Conservation (phyloP, 1,284 basidiomycete species). For the Limonomyces culmigenus region DNA sequence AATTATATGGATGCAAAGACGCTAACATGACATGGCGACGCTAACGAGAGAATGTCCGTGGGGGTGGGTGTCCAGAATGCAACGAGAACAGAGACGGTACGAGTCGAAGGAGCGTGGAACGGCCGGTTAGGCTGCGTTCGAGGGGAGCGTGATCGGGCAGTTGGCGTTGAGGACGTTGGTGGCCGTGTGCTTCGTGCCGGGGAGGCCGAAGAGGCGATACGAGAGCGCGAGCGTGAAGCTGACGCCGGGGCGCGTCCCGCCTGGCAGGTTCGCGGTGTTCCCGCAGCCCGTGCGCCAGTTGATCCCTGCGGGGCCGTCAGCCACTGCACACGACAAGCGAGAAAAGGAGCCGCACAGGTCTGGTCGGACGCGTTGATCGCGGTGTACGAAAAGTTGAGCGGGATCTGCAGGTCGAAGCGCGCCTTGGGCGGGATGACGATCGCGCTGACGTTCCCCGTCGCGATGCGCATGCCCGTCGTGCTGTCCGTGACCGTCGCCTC, state of each 20-base stretch:
- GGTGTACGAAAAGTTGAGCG: slow-evolving; percentile 69
- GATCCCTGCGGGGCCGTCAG: slow-evolving; percentile 28
- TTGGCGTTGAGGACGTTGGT: slow-evolving; percentile 42
- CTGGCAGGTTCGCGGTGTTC: slow-evolving; percentile 31
- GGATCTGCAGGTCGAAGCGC: slow-evolving; percentile 45
- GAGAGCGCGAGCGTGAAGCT: slow-evolving; percentile 51
- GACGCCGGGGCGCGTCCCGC: slow-evolving; percentile 45
- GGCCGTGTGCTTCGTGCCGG: slow-evolving; percentile 31
- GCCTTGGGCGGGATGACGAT: slow-evolving; percentile 44
- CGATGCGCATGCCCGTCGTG: slow-evolving; percentile 44
- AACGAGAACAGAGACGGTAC: background rate
- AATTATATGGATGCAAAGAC: no score
- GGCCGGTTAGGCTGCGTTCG: slow-evolving; percentile 24
- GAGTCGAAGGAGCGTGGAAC: background rate
- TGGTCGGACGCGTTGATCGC: slow-evolving; percentile 65
- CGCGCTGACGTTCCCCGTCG: slow-evolving; percentile 38
- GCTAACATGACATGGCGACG: no score
- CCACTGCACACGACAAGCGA: slow-evolving; percentile 1
- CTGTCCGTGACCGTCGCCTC: slow-evolving; percentile 51
- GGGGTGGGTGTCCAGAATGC: no score
- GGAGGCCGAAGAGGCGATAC: slow-evolving; percentile 56
- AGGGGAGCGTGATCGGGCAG: slow-evolving; percentile 63
- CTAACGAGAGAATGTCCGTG: no score
- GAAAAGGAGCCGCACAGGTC: slow-evolving; percentile 41
- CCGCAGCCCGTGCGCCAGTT: slow-evolving; percentile 71